Conservation (phyloP, 495 filamentous ascomycete species). For the Aspergillus affinis region DNA sequence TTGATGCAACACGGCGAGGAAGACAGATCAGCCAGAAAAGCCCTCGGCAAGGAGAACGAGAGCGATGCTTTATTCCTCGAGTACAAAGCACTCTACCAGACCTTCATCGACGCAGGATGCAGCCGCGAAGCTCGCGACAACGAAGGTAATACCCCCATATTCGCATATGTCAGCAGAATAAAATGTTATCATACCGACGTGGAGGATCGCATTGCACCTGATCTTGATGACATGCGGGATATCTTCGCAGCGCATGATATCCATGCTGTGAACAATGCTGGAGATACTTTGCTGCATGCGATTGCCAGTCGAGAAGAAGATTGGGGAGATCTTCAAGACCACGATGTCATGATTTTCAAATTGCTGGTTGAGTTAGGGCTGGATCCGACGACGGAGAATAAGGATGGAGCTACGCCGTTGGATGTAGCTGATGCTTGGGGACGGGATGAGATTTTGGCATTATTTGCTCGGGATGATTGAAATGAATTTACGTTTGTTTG, state of each 20-base stretch:
- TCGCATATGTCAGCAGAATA: conserved; percentile 17
- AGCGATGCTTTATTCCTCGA: background rate
- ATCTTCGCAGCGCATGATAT: conserved; percentile 3
- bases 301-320: conserved; percentile 3
- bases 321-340: background rate
- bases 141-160: conserved; percentile 31
- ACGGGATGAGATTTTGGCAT: conserved; percentile 12
- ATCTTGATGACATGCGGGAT: background rate
- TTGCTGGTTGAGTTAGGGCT: conserved; percentile 7
- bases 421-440: conserved; percentile 18
- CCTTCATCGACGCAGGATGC: conserved; percentile 18
- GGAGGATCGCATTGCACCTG: background rate
- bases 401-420: conserved; percentile 16
- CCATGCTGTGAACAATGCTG: conserved; percentile 16
- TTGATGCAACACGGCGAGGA: background rate
- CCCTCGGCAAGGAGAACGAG: background rate
- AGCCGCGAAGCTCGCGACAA: conserved; percentile 20
- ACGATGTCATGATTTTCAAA: conserved; percentile 8
- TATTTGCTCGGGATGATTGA: conserved; percentile 16
- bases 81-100: conserved; percentile 10
- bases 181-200: background rate
- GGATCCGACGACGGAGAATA: conserved; percentile 10
- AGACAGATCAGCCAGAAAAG: background rate
- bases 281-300: conserved; percentile 18
- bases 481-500: too few species aligned